A percentile compares a stretch with the other conserved stretches of the same genome.
Conservation (phyloP, 495 filamentous ascomycete genomes). For the Aspergillus haitiensis region DNA sequence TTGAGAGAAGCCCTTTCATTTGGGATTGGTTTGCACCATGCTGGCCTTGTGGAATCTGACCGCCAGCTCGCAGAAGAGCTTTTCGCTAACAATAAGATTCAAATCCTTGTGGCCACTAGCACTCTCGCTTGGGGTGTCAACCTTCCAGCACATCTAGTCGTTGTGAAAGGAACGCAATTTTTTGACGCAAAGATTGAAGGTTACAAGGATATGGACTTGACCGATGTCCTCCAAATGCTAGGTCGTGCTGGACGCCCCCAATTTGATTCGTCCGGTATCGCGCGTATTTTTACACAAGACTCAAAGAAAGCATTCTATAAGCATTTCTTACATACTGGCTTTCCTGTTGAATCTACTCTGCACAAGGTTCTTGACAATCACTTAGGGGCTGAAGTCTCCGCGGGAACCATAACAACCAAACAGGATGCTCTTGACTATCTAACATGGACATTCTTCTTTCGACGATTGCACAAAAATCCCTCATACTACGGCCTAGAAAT, state of each 20-base stretch:
- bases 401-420: slow-evolving; percentile 86
- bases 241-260: slow-evolving; percentile 94
- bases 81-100: slow-evolving; percentile 97
- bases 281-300: slow-evolving; percentile 95
- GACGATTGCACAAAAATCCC: slow-evolving; percentile 94
- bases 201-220: slow-evolving; percentile 98
- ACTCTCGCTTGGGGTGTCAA: slow-evolving; percentile 99
- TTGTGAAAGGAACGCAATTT: slow-evolving; percentile 98
- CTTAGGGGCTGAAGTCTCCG: slow-evolving; percentile 90
- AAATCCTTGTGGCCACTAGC: slow-evolving; percentile 93
- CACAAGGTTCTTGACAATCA: slow-evolving; percentile 98
- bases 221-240: slow-evolving; percentile 97
- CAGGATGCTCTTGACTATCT: slow-evolving; percentile 98
- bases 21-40: slow-evolving; percentile 96
- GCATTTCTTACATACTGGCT: slow-evolving; percentile 97
- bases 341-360: slow-evolving; percentile 93
- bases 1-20: slow-evolving; percentile 90
- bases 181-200: slow-evolving; percentile 98
- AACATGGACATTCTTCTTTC: slow-evolving; percentile 99
- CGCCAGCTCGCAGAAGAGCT: slow-evolving; percentile 88
- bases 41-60: slow-evolving; percentile 92
- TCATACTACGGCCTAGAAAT: slow-evolving; percentile 98
- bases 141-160: slow-evolving; percentile 91
- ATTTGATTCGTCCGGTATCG: slow-evolving; percentile 93
- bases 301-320: slow-evolving; percentile 99